Evolutionary conservation across 2,329 filamentous ascomycete species (phyloP), one percentile per base, ranked within the genome.

Genomic region (Coniochaeta prunicola): DNA sequence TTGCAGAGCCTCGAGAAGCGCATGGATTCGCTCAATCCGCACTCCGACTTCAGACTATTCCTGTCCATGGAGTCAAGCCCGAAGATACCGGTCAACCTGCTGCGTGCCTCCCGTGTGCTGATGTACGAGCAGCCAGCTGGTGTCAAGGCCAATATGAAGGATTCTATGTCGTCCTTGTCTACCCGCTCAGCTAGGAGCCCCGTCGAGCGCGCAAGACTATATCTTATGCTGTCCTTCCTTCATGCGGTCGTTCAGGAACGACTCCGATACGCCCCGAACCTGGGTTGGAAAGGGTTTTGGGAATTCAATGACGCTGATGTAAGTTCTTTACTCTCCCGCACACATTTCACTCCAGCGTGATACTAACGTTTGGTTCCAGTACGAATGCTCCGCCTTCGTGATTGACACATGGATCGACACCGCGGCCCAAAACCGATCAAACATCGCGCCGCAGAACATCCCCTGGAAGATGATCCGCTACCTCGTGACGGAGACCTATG

Each of bases 241-340:
- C 94, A 99, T 71, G 96, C 94, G 7, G 92, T 99, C 38, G 87
- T 97, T 12, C 94, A 99, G 73, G 94, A 99, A 74, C 83, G 96
- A 66, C 79, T 99, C 62, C 89, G 94, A 62, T 99, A 99, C 72
- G 92, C 93, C 26, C 96, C 94, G 0, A 93, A 83, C 59, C 79
- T 99, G 58, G 94, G 94, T 61, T 99, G 94, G 94, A 97, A 96
- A 78, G 91, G 92, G 58, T 96, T 97, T 81, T 99, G 96, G 94
- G 96, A 99, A 75, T 99, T 99, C 74, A 99, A 99, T 71, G 96
- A 99, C 74, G 96, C 92, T 66, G 94, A 99, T 75, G 91, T 96
- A 84, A 89, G 90, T 87, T 64, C 59, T 45, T 26, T 15, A 26
- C n/a, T n/a, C 38, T 33, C 19, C 40, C 15, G 48, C 30, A 21